phyloP scores from a whole-genome alignment of 257 asterid species.

The Galeopsis tetrahit region DNA sequence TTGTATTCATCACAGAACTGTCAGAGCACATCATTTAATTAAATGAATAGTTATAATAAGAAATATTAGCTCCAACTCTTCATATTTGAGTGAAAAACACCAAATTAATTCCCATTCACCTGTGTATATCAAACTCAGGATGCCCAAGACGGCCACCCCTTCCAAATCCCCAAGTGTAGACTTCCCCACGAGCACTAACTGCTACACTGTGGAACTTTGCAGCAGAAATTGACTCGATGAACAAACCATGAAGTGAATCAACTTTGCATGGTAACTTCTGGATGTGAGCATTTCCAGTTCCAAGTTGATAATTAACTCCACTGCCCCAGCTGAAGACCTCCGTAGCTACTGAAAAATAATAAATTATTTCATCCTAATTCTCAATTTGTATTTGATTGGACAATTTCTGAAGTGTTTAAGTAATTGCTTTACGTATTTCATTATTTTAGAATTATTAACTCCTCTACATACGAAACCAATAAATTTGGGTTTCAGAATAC shows the following conservation, averaged over 20 bases:
- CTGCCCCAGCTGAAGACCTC: slow-evolving; percentile 99
- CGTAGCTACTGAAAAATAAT: slow-evolving; percentile 59
- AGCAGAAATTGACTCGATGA: slow-evolving; percentile 75
- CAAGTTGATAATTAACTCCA: slow-evolving; percentile 98
- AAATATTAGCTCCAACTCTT: background rate
- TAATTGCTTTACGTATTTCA: too few species aligned
- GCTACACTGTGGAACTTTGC: slow-evolving; percentile 98
- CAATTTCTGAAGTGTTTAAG: too few species aligned
- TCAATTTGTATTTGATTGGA: too few species aligned
- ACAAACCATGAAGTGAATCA: slow-evolving; percentile 78
- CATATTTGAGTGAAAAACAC: background rate
- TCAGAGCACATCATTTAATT: slow-evolving; percentile 13
- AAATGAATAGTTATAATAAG: slow-evolving; percentile 1
- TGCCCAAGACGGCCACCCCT: slow-evolving; percentile 99
- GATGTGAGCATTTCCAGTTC: slow-evolving; percentile 96
- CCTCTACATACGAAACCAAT: slow-evolving; percentile 1
- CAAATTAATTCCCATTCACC: slow-evolving; percentile 49
- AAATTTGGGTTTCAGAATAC: slow-evolving; percentile 29
- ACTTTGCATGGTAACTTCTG: slow-evolving; percentile 98
- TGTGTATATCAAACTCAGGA: slow-evolving; percentile 95
- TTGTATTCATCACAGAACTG: background rate
- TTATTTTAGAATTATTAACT: too few species aligned
- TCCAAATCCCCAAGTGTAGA: slow-evolving; percentile 98
- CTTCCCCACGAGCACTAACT: slow-evolving; percentile 81
- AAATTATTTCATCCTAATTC: slow-evolving; percentile 18